Conservation (phyloP, 164 flowering plant genomes). For the Malania oleifera region DNA sequence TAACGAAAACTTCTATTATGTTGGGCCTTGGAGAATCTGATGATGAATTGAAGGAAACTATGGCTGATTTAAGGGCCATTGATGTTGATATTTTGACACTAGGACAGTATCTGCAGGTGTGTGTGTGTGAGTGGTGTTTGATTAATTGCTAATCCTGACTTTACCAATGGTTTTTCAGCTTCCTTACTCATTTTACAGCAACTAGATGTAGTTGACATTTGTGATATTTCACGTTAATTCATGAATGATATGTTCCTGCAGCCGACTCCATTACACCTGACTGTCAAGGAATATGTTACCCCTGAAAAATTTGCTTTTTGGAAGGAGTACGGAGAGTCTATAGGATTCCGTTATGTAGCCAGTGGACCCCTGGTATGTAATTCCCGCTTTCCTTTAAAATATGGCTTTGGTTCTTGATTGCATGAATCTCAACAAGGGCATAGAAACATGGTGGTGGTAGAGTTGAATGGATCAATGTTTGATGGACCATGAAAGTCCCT, state of each 20-base stretch:
- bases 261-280: constrained; percentile 95
- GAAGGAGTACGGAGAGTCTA: constrained; percentile 92
- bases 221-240: not conserved
- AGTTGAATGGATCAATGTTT: not conserved
- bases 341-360: constrained; percentile 91
- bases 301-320: constrained; percentile 88
- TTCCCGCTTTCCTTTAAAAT: not conserved
- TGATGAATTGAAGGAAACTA: constrained; percentile 77
- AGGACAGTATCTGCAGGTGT: constrained; percentile 91
- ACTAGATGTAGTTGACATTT: not conserved
- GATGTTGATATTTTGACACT: constrained; percentile 88
- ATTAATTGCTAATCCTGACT: not conserved
- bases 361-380: constrained; percentile 86
- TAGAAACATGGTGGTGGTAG: not conserved
- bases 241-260: constrained; percentile 28
- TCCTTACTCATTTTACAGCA: not conserved
- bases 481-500: too few species aligned
- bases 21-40: constrained; percentile 93
- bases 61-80: constrained; percentile 79
- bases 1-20: constrained; percentile 92
- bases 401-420: not conserved
- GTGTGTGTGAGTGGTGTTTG: constrained; percentile 1
- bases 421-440: not conserved
- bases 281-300: constrained; percentile 87
- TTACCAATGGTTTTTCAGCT: not conserved